These are phyloP conservation scores for Phaseolus lunatus DNA, from an alignment of 306 rosid species.

Conservation along the genomic window DNA sequence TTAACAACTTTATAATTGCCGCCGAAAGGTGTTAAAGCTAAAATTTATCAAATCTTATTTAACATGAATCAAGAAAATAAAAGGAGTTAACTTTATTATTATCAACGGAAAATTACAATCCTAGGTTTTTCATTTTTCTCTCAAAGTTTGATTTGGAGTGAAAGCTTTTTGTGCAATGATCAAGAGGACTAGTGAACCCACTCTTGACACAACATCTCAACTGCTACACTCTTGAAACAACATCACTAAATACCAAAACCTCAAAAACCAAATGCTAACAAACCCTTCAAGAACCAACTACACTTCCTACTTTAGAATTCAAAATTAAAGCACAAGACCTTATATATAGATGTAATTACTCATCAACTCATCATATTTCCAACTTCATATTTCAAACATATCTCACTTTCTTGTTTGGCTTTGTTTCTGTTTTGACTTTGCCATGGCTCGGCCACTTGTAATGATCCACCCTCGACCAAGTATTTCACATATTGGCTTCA, in stretches of 20 bases:
- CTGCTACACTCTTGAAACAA: background rate
- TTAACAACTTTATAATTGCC: too few relatives aligned
- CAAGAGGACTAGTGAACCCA: background rate
- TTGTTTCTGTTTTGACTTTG: background rate
- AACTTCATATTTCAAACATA: slow-evolving; percentile 29
- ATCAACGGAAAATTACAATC: too few relatives aligned
- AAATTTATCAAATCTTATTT: too few relatives aligned
- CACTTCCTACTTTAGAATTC: slow-evolving; percentile 39
- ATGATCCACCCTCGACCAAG: slow-evolving; percentile 40
- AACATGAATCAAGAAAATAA: too few relatives aligned
- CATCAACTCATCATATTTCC: slow-evolving; percentile 27
- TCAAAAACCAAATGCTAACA: background rate
- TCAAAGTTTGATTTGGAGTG: background rate
- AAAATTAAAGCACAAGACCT: background rate
- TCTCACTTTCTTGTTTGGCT: slow-evolving; percentile 24
- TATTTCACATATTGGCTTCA: slow-evolving; percentile 54
- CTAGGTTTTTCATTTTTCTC: background rate
- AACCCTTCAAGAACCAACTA: slow-evolving; percentile 26
- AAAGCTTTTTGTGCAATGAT: background rate
- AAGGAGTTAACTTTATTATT: too few relatives aligned
- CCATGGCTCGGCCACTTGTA: slow-evolving; percentile 73
- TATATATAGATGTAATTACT: slow-evolving; percentile 24
- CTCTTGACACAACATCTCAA: background rate
- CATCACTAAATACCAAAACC: background rate
- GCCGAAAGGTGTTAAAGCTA: too few relatives aligned